These are phyloP conservation scores for Lactuca saligna DNA, from an alignment of 129 eudicot species.

Conservation along the genomic window DNA sequence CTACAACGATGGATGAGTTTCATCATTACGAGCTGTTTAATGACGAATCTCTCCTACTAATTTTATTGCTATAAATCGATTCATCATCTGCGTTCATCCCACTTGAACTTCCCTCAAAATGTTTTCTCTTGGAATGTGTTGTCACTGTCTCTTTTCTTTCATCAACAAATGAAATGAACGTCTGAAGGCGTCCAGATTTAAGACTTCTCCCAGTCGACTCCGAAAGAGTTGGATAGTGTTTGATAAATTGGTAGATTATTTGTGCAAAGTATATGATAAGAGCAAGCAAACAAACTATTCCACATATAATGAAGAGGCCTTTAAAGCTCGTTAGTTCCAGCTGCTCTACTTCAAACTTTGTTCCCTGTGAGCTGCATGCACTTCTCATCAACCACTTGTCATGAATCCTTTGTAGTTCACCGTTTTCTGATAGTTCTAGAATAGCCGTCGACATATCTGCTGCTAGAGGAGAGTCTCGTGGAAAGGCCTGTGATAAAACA, in stretches of 20 bases:
- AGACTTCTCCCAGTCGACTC: slow-evolving; percentile 39
- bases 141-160: slow-evolving; percentile 52
- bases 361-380: slow-evolving; percentile 58
- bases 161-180: slow-evolving; percentile 54
- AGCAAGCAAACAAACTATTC: slow-evolving; percentile 57
- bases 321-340: slow-evolving; percentile 63
- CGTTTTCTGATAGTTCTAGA: slow-evolving; percentile 64
- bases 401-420: slow-evolving; percentile 82
- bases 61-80: slow-evolving; percentile 26
- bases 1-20: too few relatives aligned
- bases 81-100: slow-evolving; percentile 19
- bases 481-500: slow-evolving; percentile 62
- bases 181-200: slow-evolving; percentile 43
- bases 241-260: slow-evolving; percentile 33
- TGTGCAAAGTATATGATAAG: slow-evolving; percentile 45
- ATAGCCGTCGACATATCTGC: slow-evolving; percentile 82
- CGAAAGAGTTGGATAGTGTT: slow-evolving; percentile 24
- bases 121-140: slow-evolving; percentile 45
- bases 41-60: slow-evolving; percentile 26
- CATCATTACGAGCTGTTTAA: slow-evolving; percentile 13
- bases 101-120: slow-evolving; percentile 35
- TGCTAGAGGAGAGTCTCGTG: slow-evolving; percentile 81
- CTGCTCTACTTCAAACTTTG: slow-evolving; percentile 54
- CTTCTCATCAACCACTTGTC: slow-evolving; percentile 77
- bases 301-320: slow-evolving; percentile 69